These are phyloP conservation scores for Tulasnella sp. DNA, from an alignment of 768 basidiomycete genomes.

Conservation along the genomic window DNA sequence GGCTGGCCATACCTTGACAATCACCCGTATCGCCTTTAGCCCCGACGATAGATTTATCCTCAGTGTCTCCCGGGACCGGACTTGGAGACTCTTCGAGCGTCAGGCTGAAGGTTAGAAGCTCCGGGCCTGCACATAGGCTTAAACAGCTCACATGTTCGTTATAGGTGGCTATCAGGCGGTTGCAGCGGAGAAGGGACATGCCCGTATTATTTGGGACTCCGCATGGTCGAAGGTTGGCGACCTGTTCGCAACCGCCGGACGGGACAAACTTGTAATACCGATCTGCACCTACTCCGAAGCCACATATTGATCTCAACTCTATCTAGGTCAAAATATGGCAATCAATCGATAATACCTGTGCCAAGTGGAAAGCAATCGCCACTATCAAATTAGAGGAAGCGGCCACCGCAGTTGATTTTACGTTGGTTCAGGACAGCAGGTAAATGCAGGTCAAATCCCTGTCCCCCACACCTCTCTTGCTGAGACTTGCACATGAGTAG, in stretches of 20 bases:
- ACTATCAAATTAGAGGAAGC: slow-evolving; percentile 67
- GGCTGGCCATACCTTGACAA: slow-evolving; percentile 76
- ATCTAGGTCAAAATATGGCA: slow-evolving; percentile 79
- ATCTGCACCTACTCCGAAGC: not conserved
- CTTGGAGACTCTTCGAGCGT: slow-evolving; percentile 74
- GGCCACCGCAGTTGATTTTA: slow-evolving; percentile 74
- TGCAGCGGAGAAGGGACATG: slow-evolving; percentile 74
- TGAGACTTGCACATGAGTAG: slow-evolving; percentile 26
- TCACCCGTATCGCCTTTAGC: slow-evolving; percentile 86
- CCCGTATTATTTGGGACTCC: slow-evolving; percentile 93
- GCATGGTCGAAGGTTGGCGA: slow-evolving; percentile 71
- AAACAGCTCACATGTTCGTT: not conserved
- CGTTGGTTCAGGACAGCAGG: slow-evolving; percentile 37
- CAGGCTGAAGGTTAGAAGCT: slow-evolving; percentile 38
- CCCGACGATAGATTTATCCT: slow-evolving; percentile 70
- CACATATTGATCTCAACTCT: not conserved
- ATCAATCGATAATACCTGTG: slow-evolving; percentile 28
- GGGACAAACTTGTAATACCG: slow-evolving; percentile 78
- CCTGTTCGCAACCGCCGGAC: slow-evolving; percentile 84
- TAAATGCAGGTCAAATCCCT: slow-evolving; percentile 27
- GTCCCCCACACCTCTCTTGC: not conserved
- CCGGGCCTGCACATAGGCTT: not conserved
- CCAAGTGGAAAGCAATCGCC: slow-evolving; percentile 48
- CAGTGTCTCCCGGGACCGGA: slow-evolving; percentile 83
- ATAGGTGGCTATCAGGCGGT: slow-evolving; percentile 50